Base-by-base conservation (phyloP, 176 grass and related monocot genomes). In the Calamus simplicifolius region DNA sequence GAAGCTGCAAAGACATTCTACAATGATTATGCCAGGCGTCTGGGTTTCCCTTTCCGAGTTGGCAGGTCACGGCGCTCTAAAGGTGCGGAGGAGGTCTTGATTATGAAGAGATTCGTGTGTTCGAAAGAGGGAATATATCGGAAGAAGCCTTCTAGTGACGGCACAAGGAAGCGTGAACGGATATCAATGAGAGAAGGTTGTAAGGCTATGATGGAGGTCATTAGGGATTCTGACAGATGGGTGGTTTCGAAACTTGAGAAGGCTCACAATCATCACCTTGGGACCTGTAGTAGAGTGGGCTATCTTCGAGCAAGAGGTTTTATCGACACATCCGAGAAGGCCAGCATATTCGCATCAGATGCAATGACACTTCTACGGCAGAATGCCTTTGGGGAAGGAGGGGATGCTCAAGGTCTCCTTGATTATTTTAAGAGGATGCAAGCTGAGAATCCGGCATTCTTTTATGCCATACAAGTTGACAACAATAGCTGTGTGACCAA, bases 171-270 rank as follows among this genome's bases (percentile, higher is more conserved):
- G 71, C 87, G 87, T 4, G 83, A 90, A 60, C 73, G 83, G 43
- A 77, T 77, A 29, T 97, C 92, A 12, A 90, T 96, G 80, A 73
- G 92, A 19, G 83, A 96, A 60, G 92, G 92, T 66, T 97, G 87
- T 87, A 91, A 88, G 26, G 92, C 92, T 15, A 96, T 96, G 92
- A 96, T 96, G 87, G 92, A 96, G 69, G 92, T 96, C n/a, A 73
- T 88, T 29, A 71, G 87, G 59, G 83, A 88, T 13, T 74, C 27
- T 17, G 62, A 68, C 61, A 65, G 80, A 21, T 97, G 92, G 92
- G 78, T 97, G 61, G 64, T 97, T 50, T 90, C 92, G 68, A 97
- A 97, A 72, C 87, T 97, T 74, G 87, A 97, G 51, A 97, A 81
- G 68, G 56, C 69, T 74, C 92, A 97, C 75, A 97, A 82, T 27